Evolutionary conservation across 2,329 filamentous ascomycete genomes (phyloP).

Genomic region (Escovopsis sp.): DNA sequence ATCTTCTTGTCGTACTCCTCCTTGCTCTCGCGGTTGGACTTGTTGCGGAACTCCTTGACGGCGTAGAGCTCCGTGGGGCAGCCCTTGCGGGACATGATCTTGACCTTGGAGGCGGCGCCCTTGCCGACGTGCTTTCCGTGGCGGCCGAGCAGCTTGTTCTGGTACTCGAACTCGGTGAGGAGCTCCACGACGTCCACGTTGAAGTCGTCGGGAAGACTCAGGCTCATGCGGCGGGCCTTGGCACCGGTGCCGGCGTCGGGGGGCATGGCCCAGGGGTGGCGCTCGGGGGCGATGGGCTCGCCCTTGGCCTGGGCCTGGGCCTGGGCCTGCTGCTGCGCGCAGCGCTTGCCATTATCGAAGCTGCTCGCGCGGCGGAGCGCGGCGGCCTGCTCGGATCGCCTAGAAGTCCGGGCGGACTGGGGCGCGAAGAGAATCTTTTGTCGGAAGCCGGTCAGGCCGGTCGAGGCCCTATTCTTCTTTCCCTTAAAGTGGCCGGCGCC

Average conservation of each 20-base stretch:
- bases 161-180: slow-evolving; percentile 53
- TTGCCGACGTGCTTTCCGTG: slow-evolving; percentile 65
- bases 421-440: slow-evolving; percentile 33
- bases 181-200: slow-evolving; percentile 56
- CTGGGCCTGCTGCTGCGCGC: slow-evolving; percentile 1
- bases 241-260: slow-evolving; percentile 59
- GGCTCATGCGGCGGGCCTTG: slow-evolving; percentile 64
- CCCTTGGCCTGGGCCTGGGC: slow-evolving; percentile 10
- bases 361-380: slow-evolving; percentile 29
- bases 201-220: slow-evolving; percentile 61
- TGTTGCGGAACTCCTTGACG: slow-evolving; percentile 75
- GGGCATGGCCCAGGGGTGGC: slow-evolving; percentile 42
- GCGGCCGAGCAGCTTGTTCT: slow-evolving; percentile 54
- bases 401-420: slow-evolving; percentile 9
- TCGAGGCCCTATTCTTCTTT: slow-evolving; percentile 36
- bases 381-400: slow-evolving; percentile 8
- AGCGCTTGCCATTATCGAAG: slow-evolving; percentile 27
- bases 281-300: slow-evolving; percentile 23
- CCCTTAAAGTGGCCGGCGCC: slow-evolving; percentile 28
- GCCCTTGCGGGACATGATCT: slow-evolving; percentile 61
- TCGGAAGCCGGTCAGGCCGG: slow-evolving; percentile 33
- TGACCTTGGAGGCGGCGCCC: slow-evolving; percentile 71
- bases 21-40: slow-evolving; percentile 51
- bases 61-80: slow-evolving; percentile 54
- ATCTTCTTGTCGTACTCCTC: slow-evolving; percentile 77